These are phyloP conservation scores for Saksenaea oblongispora DNA, from an alignment of 371 early-diverging fungal species.

Conservation along the genomic window DNA sequence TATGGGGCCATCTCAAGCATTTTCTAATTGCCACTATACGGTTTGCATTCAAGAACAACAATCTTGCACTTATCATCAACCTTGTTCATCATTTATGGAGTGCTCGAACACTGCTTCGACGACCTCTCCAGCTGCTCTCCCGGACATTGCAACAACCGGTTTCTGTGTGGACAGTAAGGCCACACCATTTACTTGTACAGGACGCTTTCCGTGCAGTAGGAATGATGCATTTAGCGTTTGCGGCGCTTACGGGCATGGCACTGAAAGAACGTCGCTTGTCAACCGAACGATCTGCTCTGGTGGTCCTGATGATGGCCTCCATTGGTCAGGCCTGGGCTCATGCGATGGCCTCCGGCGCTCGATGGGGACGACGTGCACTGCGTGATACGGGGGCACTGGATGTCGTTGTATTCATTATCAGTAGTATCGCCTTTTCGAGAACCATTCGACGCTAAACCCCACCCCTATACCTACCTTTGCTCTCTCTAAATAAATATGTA, in stretches of 20 bases:
- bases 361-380: constrained; percentile 7
- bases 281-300: constrained; percentile 38
- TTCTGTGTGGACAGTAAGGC: constrained; percentile 12
- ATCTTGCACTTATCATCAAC: constrained; percentile 39
- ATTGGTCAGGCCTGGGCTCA: constrained; percentile 39
- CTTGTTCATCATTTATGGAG: constrained; percentile 33
- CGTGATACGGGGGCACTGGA: constrained; percentile 15
- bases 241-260: constrained; percentile 26
- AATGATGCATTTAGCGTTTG: constrained; percentile 39
- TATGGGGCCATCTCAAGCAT: constrained; percentile 27
- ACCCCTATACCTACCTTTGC: background rate
- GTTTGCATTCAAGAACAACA: constrained; percentile 45
- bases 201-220: constrained; percentile 40
- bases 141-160: constrained; percentile 1
- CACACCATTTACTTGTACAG: constrained; percentile 16
- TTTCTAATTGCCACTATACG: constrained; percentile 16
- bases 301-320: constrained; percentile 34
- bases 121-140: constrained; percentile 20
- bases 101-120: constrained; percentile 27
- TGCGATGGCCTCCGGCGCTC: constrained; percentile 3
- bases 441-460: constrained; percentile 13
- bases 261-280: constrained; percentile 34
- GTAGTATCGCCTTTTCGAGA: constrained; percentile 18
- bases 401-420: constrained; percentile 13
- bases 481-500: background rate